Percentiles rank a stretch among this genome's conserved stretches.
Conservation (phyloP, 768 basidiomycete genomes). For the Suillus brevipes region DNA sequence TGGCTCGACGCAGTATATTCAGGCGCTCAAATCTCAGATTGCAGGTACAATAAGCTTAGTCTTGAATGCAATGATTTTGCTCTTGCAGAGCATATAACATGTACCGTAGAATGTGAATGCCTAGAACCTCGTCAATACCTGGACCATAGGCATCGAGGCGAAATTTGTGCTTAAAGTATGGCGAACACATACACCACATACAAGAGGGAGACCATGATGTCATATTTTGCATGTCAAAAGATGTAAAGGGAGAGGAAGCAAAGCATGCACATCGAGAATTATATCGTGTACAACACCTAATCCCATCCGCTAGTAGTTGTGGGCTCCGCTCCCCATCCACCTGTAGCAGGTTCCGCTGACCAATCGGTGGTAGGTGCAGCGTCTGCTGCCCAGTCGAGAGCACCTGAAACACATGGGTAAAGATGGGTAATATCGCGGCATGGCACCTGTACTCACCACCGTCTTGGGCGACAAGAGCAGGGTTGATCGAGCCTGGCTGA, state of each 20-base stretch:
- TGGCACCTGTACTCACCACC: conserved; percentile 40
- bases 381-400: conserved; percentile 86
- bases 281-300: conserved; percentile 13
- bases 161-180: not conserved
- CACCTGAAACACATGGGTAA: conserved; percentile 40
- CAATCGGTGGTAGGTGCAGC: conserved; percentile 65
- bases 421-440: not conserved
- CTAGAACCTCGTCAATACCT: not conserved
- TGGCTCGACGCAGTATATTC: too few relatives aligned
- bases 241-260: conserved; percentile 19
- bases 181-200: not conserved
- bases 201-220: conserved; percentile 10
- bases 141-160: not conserved
- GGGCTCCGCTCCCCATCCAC: conserved; percentile 39
- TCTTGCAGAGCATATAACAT: conserved; percentile 28
- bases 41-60: too few relatives aligned
- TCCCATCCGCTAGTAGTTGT: conserved; percentile 31
- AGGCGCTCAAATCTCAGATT: too few relatives aligned
- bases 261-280: conserved; percentile 23
- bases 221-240: conserved; percentile 23
- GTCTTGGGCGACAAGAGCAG: conserved; percentile 65
- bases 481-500: conserved; percentile 73
- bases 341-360: conserved; percentile 73
- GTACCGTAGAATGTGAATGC: not conserved
- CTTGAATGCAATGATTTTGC: too few relatives aligned